Base-by-base conservation (phyloP, 768 basidiomycete genomes). In the Termitomyces eurrhizus region DNA sequence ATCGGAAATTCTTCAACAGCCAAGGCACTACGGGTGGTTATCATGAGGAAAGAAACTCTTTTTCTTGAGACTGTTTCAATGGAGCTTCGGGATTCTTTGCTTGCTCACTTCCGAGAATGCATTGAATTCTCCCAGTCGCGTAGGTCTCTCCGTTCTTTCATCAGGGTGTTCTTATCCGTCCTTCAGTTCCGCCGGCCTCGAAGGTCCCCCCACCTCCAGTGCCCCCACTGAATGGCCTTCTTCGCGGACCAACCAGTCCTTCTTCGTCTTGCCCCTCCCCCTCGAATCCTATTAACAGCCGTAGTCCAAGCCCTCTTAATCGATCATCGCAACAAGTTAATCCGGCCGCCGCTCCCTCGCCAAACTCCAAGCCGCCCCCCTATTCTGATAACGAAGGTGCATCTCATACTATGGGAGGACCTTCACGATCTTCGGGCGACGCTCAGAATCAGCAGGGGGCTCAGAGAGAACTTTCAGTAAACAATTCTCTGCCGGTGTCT, bases 21-120 rank as follows among this genome's bases (percentile, higher is more conserved):
- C 32, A 88, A 84, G 66, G 82, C 83, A 8, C 66, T 98, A 44
- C 84, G 89, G 57, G 79, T 98, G 7, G 83, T 83, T 45, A 84
- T 99, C 64, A 87, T 99, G 89, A 79, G 86, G 62, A 96, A 95
- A 75, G 97, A 98, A 73, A 86, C 81, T 6, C 72, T 99, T 54
- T 76, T 80, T 45, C 65, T 99, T 9, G 83, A 88, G 59, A 76
- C 83, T 7, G 80, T 84, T 58, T 87, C 88, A 1, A 71, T 71
- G 11, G 76, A 81, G 36, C 73, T 78, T 14, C 80, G 92, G 61
- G 85, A 93, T 66, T 74, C 76, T 63, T 79, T 95, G 65, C 70
- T 90, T 46, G 67, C 75, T 8, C 89, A 92, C 67, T 85, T 99
- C 69, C 80, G 77, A 49, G 94, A 93, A 36, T 95, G 93, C 68